Base-by-base conservation (phyloP, 2,329 filamentous ascomycete genomes). In the Colletotrichum echinochloae region DNA sequence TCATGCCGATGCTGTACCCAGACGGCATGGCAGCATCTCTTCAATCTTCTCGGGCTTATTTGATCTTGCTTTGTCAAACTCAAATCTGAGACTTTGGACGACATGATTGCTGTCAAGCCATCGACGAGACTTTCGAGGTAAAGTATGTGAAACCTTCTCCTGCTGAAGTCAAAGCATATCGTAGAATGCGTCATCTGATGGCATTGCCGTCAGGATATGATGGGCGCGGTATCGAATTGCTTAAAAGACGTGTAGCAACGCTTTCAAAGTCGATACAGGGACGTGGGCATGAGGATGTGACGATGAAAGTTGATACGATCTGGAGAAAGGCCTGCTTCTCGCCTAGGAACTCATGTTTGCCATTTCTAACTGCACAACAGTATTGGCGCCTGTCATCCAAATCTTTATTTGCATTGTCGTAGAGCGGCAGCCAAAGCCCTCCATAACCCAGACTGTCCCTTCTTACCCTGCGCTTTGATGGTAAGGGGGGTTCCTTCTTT, bases 301-400 rank as follows among this genome's bases (percentile, higher is more conserved):
- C 33, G 23, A 23, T 30, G 37, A 8, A 60, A 33, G 41, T 48
- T 44, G 23, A 20, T 16, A 46, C 23, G 48, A 49, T 16, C 28
- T 26, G 20, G 39, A 26, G 30, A 12, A 9, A 56, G 16, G 39
- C 37, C 30, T 26, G 41, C 23, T n/a, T 49, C 44, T 48, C 14
- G 55, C 33, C 14, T 52, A 20, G 49, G 35, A 49, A 20, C 39
- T 63, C 28, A 30, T 46, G 23, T 30, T 48, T 52, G 44, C 20
- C 59, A 39, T 28, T 20, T 2, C 18, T 39, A 4, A 30, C 39
- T 63, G 48, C 65, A 56, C 65, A 66, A 51, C 39, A 56, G 55
- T 30, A 30, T 33, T 55, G 48, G 59, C 49, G 39, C 23, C 48
- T 52, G 16, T 30, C 46, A 44, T 28, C 60, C 28, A 23, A 52